Evolutionary conservation across 164 flowering plant genomes (phyloP).

Genomic region (Macadamia integrifolia): DNA sequence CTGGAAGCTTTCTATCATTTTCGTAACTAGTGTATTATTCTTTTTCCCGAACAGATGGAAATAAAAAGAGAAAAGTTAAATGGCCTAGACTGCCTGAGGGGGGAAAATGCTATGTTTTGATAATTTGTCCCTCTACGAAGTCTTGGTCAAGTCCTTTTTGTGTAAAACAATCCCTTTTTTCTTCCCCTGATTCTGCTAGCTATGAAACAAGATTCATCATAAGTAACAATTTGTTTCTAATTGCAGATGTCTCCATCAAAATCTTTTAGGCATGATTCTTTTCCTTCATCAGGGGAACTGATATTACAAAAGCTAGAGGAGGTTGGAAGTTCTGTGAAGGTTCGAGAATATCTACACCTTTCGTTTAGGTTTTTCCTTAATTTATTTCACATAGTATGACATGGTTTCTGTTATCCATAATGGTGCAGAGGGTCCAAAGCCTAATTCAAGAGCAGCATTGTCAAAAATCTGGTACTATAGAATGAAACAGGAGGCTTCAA

Average conservation of each 20-base stretch:
- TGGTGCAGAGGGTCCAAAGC: conserved; percentile 59
- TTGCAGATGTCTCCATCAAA: conserved; percentile 53
- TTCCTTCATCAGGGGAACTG: not conserved
- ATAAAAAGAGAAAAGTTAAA: not conserved
- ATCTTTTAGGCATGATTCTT: conserved; percentile 7
- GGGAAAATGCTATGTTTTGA: not conserved
- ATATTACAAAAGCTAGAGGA: not conserved
- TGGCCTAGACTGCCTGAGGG: not conserved
- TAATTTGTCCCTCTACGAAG: too few species aligned
- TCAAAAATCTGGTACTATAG: conserved; percentile 31
- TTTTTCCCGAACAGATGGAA: not conserved
- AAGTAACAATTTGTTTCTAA: not conserved
- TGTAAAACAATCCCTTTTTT: not conserved
- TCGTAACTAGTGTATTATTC: not conserved
- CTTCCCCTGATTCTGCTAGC: too few species aligned
- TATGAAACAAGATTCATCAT: too few species aligned
- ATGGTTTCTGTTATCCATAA: conserved; percentile 3
- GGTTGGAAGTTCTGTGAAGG: conserved; percentile 70
- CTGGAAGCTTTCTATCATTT: not conserved
- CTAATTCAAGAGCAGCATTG: conserved; percentile 51
- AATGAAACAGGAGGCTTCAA: conserved; percentile 19
- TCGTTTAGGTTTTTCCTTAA: not conserved
- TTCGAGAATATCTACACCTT: conserved; percentile 13
- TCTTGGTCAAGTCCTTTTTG: not conserved
- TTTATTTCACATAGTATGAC: not conserved